Percentiles rank a stretch among this genome's conserved stretches.
These are phyloP conservation scores for Tylopilus plumbeoviolaceoides DNA, from an alignment of 768 basidiomycete genomes.

Conservation along the genomic window DNA sequence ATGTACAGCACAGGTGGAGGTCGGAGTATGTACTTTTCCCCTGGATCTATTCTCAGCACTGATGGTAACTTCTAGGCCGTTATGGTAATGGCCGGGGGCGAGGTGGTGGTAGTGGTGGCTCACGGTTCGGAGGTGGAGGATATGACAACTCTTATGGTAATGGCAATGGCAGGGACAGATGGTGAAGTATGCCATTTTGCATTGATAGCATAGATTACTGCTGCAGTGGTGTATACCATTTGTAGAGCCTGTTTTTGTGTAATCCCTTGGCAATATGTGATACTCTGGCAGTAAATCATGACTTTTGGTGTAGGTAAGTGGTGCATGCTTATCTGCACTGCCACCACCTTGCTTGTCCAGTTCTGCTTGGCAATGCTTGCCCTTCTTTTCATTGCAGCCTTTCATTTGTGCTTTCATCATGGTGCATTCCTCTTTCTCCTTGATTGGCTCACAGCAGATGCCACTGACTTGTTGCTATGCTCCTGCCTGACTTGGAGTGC, in stretches of 20 bases:
- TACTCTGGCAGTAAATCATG: no score
- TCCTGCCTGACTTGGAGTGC: no score
- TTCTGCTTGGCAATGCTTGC: no score
- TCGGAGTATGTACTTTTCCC: slow-evolving; percentile 46
- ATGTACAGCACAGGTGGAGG: slow-evolving; percentile 80
- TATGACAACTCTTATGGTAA: slow-evolving; percentile 18
- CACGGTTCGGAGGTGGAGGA: slow-evolving; percentile 23
- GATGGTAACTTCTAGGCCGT: slow-evolving; percentile 44
- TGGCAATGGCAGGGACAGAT: slow-evolving; percentile 23
- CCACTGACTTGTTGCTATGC: no score
- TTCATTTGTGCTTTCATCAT: no score
- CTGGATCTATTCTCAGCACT: not conserved
- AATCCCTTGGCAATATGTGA: not conserved
- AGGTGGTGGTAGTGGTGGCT: slow-evolving; percentile 20
- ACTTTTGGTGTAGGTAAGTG: no score
- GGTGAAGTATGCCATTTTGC: slow-evolving; percentile 11
- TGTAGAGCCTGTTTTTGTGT: slow-evolving; percentile 14
- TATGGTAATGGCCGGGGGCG: slow-evolving; percentile 44
- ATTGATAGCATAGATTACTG: slow-evolving; percentile 19
- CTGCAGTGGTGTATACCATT: slow-evolving; percentile 23
- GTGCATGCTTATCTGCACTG: no score
- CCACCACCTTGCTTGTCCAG: no score
- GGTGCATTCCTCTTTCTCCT: no score
- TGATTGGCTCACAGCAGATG: no score
- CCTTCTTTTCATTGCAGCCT: no score